Conservation (phyloP, 768 basidiomycete genomes). For the Hypsizygus marmoreus region DNA sequence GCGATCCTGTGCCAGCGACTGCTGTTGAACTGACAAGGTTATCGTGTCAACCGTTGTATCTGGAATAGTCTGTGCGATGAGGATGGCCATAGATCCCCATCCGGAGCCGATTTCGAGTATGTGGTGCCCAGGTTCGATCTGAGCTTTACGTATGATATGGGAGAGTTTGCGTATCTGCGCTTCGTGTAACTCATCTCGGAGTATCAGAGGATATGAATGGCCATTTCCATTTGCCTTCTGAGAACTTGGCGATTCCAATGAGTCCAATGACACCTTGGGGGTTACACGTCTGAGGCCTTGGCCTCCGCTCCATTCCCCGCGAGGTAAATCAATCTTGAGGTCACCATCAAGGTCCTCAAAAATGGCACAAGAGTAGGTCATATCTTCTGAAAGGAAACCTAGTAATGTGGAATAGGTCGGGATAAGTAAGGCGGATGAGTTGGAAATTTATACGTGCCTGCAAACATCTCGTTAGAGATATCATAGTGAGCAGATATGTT, state of each 20-base stretch:
- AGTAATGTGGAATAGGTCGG: not conserved
- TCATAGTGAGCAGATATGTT: constrained; percentile 82
- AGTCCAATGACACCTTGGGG: constrained; percentile 7
- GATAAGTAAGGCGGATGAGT: constrained; percentile 3
- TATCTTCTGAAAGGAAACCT: constrained; percentile 66
- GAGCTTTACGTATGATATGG: constrained; percentile 65
- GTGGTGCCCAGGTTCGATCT: constrained; percentile 56
- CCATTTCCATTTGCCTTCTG: not conserved
- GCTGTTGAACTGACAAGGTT: constrained; percentile 71
- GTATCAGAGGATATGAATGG: not conserved
- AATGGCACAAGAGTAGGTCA: constrained; percentile 79
- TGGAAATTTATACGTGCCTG: constrained; percentile 36
- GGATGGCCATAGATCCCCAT: constrained; percentile 74
- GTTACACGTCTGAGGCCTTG: constrained; percentile 31
- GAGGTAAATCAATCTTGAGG: constrained; percentile 32
- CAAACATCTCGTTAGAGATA: constrained; percentile 77
- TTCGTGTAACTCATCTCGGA: constrained; percentile 35
- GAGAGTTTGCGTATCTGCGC: constrained; percentile 64
- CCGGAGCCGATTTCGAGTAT: constrained; percentile 79
- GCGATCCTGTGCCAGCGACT: constrained; percentile 54
- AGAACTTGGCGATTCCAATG: not conserved
- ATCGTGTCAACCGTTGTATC: constrained; percentile 68
- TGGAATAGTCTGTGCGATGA: constrained; percentile 54
- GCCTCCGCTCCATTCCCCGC: constrained; percentile 37
- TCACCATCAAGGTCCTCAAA: constrained; percentile 67